phyloP scores from a whole-genome alignment of 306 rosid genomes.

The Citrullus mucosospermus region DNA sequence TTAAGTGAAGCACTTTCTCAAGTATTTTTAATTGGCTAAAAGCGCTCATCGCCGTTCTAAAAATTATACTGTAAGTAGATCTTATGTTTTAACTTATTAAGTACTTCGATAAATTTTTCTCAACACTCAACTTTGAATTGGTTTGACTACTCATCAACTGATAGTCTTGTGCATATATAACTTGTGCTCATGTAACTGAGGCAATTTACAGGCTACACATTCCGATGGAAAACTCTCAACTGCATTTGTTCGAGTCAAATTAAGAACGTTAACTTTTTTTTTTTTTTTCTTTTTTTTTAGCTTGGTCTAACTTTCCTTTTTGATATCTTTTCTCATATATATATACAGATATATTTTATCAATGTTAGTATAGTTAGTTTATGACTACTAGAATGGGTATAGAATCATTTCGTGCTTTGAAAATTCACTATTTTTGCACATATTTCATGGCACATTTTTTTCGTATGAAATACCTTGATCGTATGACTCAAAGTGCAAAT shows the following conservation, averaged over 20 bases:
- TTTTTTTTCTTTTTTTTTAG: background rate
- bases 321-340: background rate
- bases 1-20: background rate
- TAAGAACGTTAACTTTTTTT: background rate
- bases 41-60: background rate
- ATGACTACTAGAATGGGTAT: background rate
- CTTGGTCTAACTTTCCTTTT: background rate
- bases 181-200: background rate
- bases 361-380: background rate
- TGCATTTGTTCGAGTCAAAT: background rate
- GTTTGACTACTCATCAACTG: background rate
- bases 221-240: background rate
- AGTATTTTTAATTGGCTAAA: background rate
- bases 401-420: background rate
- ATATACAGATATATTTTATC: background rate
- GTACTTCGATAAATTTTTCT: background rate
- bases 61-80: background rate
- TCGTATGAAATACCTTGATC: background rate
- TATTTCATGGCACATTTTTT: background rate
- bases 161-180: background rate
- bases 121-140: background rate
- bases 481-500: background rate
- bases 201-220: background rate
- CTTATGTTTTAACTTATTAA: background rate
- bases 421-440: background rate